Percentiles rank a stretch among this genome's conserved stretches.
phyloP scores from a whole-genome alignment of 2,329 filamentous ascomycete species.

The Aureobasidium sp. region DNA sequence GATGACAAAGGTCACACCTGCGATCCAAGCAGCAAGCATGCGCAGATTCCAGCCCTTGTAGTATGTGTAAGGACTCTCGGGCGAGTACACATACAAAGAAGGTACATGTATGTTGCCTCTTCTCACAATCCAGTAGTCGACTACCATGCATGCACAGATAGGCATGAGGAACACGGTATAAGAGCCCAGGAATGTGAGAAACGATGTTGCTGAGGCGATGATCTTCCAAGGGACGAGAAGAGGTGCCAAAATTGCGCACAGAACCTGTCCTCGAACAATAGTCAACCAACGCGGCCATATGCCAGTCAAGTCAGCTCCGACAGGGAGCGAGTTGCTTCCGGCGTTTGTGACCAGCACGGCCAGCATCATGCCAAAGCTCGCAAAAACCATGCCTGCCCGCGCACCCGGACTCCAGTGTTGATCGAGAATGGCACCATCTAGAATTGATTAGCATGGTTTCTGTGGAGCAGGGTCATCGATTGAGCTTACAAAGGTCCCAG shows the following conservation, averaged over 20 bases:
- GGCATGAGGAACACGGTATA: slow-evolving; percentile 2
- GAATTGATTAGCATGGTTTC: background rate
- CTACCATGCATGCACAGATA: background rate
- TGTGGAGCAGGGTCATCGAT: too few relatives aligned
- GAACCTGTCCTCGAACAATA: background rate
- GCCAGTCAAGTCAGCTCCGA: background rate
- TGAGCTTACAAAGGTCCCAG: background rate
- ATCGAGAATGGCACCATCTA: background rate
- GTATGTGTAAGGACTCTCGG: background rate
- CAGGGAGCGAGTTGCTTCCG: background rate
- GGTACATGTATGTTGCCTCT: background rate
- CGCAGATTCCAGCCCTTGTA: slow-evolving; percentile 7
- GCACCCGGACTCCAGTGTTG: slow-evolving; percentile 1
- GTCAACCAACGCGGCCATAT: slow-evolving; percentile 1
- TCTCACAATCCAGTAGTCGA: background rate
- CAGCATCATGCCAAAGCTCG: background rate
- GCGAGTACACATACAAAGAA: background rate
- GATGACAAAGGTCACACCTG: background rate
- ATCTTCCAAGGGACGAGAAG: slow-evolving; percentile 7
- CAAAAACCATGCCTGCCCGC: background rate
- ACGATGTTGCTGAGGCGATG: background rate
- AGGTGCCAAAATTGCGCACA: background rate
- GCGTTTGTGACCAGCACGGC: background rate
- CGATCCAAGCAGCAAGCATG: background rate
- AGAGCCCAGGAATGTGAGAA: background rate